phyloP scores from a whole-genome alignment of 2,329 filamentous ascomycete species.

The Botryosphaeria dothidea region DNA sequence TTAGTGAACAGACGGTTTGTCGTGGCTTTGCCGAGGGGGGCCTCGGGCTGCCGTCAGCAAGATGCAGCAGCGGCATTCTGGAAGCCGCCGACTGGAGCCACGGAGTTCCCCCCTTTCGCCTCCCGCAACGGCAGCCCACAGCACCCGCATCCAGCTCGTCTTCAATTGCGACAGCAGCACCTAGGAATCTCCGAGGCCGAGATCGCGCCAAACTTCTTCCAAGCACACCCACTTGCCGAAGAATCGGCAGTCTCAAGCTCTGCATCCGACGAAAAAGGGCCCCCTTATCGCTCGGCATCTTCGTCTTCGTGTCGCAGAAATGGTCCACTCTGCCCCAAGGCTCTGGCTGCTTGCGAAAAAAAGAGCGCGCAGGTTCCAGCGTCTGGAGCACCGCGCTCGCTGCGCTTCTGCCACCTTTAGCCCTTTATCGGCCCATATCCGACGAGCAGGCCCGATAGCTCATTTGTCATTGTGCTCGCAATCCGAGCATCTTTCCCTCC shows the following conservation, averaged over 20 bases:
- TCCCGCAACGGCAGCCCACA: neutral
- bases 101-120: neutral
- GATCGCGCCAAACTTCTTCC: constrained; percentile 10
- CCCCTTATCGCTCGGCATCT: neutral
- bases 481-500: constrained; percentile 3
- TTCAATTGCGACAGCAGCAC: neutral
- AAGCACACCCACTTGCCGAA: constrained; percentile 2
- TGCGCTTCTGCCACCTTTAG: neutral
- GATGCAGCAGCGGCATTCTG: neutral
- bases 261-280: neutral
- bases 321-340: constrained; percentile 1
- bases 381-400: neutral
- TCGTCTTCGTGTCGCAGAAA: neutral
- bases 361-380: neutral
- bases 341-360: neutral
- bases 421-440: neutral
- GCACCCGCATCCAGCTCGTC: neutral
- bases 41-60: neutral
- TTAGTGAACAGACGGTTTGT: neutral
- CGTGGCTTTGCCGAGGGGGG: neutral
- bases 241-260: constrained; percentile 14
- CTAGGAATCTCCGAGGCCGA: constrained; percentile 15
- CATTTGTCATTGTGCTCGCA: constrained; percentile 2
- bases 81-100: neutral
- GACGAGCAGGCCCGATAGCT: constrained; percentile 14